Conservation (phyloP, 768 basidiomycete species). For the Pholiota molesta region DNA sequence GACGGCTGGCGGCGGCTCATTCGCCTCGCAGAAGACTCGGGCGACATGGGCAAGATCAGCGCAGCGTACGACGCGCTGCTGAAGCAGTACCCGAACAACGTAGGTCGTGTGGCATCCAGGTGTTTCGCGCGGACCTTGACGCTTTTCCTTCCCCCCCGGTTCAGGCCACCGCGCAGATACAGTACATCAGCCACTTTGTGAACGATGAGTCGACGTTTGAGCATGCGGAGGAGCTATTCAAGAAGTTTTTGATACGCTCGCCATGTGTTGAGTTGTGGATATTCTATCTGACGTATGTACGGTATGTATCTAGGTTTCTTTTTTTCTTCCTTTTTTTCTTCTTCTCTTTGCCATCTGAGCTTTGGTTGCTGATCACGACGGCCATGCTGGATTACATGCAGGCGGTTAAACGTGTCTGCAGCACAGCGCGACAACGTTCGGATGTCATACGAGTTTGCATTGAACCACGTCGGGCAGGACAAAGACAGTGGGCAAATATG, state of each 20-base stretch:
- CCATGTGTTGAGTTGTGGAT: constrained; percentile 91
- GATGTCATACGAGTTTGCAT: constrained; percentile 92
- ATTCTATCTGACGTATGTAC: constrained; percentile 92
- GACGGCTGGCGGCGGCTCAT: constrained; percentile 80
- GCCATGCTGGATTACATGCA: constrained; percentile 26
- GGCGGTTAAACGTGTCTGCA: constrained; percentile 69
- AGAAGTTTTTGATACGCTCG: constrained; percentile 80
- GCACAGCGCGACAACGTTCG: constrained; percentile 75
- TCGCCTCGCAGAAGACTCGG: constrained; percentile 72
- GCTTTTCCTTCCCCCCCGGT: neutral
- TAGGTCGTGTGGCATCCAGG: constrained; percentile 35
- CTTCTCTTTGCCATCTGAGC: constrained; percentile 9
- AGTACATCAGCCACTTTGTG: constrained; percentile 80
- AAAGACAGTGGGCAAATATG: constrained; percentile 92
- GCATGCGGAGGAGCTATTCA: constrained; percentile 88
- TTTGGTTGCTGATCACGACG: too few species aligned
- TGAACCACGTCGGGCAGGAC: constrained; percentile 88
- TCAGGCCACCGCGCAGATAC: constrained; percentile 82
- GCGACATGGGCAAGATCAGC: constrained; percentile 80
- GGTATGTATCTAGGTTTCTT: constrained; percentile 49
- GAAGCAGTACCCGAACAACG: constrained; percentile 89
- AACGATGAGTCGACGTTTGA: constrained; percentile 64
- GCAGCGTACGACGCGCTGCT: constrained; percentile 83
- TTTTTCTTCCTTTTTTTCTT: constrained; percentile 10
- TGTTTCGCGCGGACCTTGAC: constrained; percentile 11